Percentiles rank a stretch among this genome's conserved stretches.
These are phyloP conservation scores for Pseudogymnoascus sp. DNA, from an alignment of 2,329 filamentous ascomycete species.

Conservation along the genomic window DNA sequence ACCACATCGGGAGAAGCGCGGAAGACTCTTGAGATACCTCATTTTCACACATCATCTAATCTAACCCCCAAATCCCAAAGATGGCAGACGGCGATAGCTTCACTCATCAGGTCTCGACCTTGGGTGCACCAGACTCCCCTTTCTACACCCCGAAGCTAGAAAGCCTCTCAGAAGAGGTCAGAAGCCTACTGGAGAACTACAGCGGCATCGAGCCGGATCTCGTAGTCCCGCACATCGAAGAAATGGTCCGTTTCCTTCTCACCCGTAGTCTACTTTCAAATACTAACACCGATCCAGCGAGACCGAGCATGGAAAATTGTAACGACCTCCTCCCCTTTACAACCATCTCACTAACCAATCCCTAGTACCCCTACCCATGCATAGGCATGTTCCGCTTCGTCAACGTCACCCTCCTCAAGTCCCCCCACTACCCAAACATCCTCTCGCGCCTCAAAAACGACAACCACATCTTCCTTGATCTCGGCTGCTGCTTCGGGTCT, in stretches of 20 bases:
- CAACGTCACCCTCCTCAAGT: slow-evolving; percentile 16
- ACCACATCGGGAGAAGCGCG: neutral
- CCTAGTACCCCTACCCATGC: slow-evolving; percentile 19
- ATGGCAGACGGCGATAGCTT: neutral
- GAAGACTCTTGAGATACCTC: neutral
- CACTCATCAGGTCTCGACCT: no score
- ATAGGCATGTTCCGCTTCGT: slow-evolving; percentile 22
- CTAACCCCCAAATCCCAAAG: neutral
- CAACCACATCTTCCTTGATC: slow-evolving; percentile 28
- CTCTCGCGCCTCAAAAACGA: slow-evolving; percentile 15
- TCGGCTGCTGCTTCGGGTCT: slow-evolving; percentile 35
- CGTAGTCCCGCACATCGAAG: slow-evolving; percentile 13
- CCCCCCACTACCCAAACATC: slow-evolving; percentile 14
- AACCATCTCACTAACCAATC: neutral
- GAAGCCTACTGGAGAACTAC: slow-evolving; percentile 17
- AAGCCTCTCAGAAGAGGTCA: slow-evolving; percentile 10
- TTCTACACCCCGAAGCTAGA: slow-evolving; percentile 13
- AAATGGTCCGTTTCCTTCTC: slow-evolving; percentile 9
- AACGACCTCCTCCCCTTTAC: slow-evolving; percentile 13
- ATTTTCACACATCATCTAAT: neutral
- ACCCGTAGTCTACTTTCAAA: neutral
- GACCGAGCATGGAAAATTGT: slow-evolving; percentile 17
- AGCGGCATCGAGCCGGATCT: slow-evolving; percentile 12
- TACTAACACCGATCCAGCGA: slow-evolving; percentile 6
- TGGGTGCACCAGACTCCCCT: neutral